These are phyloP conservation scores for Styphnolobium japonicum DNA, from an alignment of 306 rosid genomes.

Conservation along the genomic window DNA sequence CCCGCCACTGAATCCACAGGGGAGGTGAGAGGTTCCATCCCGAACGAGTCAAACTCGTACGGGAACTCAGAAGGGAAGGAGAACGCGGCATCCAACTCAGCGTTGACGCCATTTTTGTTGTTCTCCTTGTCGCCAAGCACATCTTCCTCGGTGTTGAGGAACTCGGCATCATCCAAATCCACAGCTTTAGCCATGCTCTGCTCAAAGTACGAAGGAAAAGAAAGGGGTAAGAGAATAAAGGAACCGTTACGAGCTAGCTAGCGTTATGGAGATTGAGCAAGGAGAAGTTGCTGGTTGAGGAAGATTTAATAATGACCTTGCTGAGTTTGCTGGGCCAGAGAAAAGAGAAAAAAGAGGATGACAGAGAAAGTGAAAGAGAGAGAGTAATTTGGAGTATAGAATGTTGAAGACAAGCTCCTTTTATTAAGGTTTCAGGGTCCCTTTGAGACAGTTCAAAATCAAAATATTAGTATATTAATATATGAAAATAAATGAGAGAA, in stretches of 20 bases:
- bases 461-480: conserved; percentile 5
- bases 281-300: conserved; percentile 41
- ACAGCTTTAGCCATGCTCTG: conserved; percentile 35
- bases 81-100: background rate
- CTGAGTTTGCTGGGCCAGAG: conserved; percentile 37
- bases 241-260: conserved; percentile 26
- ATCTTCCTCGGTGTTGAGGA: conserved; percentile 19
- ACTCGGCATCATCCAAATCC: conserved; percentile 34
- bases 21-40: conserved; percentile 27
- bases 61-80: conserved; percentile 74
- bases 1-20: conserved; percentile 49
- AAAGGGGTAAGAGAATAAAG: background rate
- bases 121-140: conserved; percentile 31
- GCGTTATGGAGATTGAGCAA: too few relatives aligned
- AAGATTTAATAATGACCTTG: conserved; percentile 60
- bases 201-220: background rate
- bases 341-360: background rate
- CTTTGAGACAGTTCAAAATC: conserved; percentile 43
- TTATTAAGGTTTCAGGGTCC: conserved; percentile 82
- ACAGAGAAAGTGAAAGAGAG: background rate
- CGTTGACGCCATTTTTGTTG: background rate
- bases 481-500: background rate
- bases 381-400: conserved; percentile 32
- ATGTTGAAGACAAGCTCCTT: conserved; percentile 73
- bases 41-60: conserved; percentile 59